These are phyloP conservation scores for Tetracladium maxilliforme DNA, from an alignment of 2,329 filamentous ascomycete species.

Conservation along the genomic window DNA sequence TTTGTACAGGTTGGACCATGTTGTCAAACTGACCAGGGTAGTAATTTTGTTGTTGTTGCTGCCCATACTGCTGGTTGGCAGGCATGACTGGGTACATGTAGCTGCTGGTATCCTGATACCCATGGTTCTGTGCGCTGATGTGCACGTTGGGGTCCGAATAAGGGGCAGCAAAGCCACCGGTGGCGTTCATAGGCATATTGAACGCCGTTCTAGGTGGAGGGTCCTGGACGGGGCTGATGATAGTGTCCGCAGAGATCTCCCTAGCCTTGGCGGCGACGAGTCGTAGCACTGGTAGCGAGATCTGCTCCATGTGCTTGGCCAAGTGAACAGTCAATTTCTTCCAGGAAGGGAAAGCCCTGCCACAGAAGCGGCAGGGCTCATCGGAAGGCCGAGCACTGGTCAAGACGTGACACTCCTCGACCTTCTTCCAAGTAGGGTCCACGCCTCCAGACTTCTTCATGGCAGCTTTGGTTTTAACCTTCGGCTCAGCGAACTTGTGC, in stretches of 20 bases:
- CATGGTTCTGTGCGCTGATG: too few species aligned
- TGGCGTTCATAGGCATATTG: too few species aligned
- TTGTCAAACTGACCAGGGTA: too few species aligned
- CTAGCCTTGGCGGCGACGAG: conserved; percentile 38
- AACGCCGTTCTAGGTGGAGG: conserved; percentile 23
- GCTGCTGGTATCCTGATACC: too few species aligned
- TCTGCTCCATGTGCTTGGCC: conserved; percentile 87
- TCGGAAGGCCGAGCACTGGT: conserved; percentile 51
- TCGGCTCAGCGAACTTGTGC: conserved; percentile 75
- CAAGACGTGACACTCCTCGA: conserved; percentile 63
- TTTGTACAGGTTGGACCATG: too few species aligned
- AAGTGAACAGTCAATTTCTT: conserved; percentile 91
- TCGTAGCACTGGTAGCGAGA: conserved; percentile 65
- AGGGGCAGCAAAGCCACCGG: too few species aligned
- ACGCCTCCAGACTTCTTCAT: conserved; percentile 40
- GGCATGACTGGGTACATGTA: too few species aligned
- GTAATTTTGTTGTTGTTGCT: too few species aligned
- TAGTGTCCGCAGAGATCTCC: conserved; percentile 41
- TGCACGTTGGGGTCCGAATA: too few species aligned
- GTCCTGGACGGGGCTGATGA: conserved; percentile 54
- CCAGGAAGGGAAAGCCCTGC: conserved; percentile 67
- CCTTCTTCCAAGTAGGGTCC: conserved; percentile 61
- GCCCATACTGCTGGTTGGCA: too few species aligned
- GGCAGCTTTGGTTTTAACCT: conserved; percentile 57
- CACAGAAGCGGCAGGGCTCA: conserved; percentile 80